Conservation (phyloP, 2,329 filamentous ascomycete species). For the Aspergillus fructus region DNA sequence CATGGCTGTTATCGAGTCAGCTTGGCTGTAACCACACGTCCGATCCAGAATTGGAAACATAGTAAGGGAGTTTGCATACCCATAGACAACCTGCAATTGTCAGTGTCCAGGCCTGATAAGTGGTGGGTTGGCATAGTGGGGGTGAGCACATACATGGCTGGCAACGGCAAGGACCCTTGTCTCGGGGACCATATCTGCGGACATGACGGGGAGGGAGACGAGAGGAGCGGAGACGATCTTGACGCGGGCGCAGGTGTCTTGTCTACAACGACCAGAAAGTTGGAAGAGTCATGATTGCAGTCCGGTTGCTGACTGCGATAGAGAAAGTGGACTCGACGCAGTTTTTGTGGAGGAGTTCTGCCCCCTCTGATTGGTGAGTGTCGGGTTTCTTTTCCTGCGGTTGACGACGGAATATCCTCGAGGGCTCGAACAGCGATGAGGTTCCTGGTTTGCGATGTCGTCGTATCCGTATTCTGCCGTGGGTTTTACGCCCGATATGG, state of each 20-base stretch:
- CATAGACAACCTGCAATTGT: conserved; percentile 33
- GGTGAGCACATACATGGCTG: conserved; percentile 73
- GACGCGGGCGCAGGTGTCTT: neutral
- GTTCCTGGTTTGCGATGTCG: no score
- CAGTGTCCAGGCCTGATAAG: conserved; percentile 1
- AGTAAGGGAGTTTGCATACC: conserved; percentile 22
- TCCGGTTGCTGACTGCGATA: neutral
- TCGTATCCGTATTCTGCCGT: no score
- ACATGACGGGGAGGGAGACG: conserved; percentile 25
- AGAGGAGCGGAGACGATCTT: conserved; percentile 6
- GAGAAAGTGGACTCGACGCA: neutral
- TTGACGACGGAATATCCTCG: no score
- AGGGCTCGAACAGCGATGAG: no score
- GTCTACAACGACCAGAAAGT: neutral
- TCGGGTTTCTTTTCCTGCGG: neutral
- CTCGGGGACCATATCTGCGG: conserved; percentile 53
- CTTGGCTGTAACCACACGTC: neutral
- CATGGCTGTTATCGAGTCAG: conserved; percentile 63
- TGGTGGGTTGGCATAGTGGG: conserved; percentile 2
- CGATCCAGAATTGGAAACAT: neutral
- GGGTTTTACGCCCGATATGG: no score
- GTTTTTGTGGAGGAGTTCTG: conserved; percentile 3
- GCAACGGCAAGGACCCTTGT: conserved; percentile 80
- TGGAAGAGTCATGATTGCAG: conserved; percentile 1
- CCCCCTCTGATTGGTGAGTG: conserved; percentile 2